phyloP scores from a whole-genome alignment of 805 yeast species.

The Wickerhamomyces chaumierensis region DNA sequence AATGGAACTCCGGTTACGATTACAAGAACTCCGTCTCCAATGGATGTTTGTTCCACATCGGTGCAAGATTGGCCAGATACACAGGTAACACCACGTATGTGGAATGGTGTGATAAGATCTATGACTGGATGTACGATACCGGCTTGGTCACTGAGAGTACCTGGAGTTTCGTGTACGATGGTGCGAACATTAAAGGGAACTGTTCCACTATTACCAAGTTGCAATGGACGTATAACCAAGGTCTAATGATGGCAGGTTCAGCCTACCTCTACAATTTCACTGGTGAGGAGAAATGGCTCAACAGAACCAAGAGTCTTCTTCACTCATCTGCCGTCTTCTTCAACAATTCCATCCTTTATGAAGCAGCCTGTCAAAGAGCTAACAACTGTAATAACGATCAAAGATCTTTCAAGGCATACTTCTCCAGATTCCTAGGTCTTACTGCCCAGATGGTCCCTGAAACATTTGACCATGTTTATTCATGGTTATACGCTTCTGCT shows the following conservation, averaged over 20 bases:
- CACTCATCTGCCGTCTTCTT: constrained; percentile 39
- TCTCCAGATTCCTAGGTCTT: constrained; percentile 50
- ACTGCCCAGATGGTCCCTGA: constrained; percentile 46
- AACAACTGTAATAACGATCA: constrained; percentile 60
- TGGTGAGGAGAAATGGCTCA: constrained; percentile 37
- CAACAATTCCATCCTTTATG: constrained; percentile 43
- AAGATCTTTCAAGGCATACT: constrained; percentile 62
- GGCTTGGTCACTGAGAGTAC: constrained; percentile 29
- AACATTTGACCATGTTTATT: constrained; percentile 33
- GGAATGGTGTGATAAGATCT: constrained; percentile 42
- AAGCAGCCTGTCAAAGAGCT: constrained; percentile 43
- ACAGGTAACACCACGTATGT: constrained; percentile 44
- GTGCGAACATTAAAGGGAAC: constrained; percentile 38
- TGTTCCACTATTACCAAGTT: constrained; percentile 37
- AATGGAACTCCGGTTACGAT: constrained; percentile 60
- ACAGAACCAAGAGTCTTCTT: constrained; percentile 32
- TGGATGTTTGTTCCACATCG: constrained; percentile 51
- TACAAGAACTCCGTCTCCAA: constrained; percentile 56
- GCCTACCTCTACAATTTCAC: constrained; percentile 63
- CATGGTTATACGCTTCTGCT: constrained; percentile 39
- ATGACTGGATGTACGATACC: constrained; percentile 46
- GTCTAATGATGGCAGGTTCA: constrained; percentile 52
- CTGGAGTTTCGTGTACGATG: constrained; percentile 37
- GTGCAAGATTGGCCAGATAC: constrained; percentile 53
- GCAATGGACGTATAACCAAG: constrained; percentile 67